Evolutionary conservation across 148 eudicot genomes (phyloP).

Genomic region (Spergularia bocconei): DNA sequence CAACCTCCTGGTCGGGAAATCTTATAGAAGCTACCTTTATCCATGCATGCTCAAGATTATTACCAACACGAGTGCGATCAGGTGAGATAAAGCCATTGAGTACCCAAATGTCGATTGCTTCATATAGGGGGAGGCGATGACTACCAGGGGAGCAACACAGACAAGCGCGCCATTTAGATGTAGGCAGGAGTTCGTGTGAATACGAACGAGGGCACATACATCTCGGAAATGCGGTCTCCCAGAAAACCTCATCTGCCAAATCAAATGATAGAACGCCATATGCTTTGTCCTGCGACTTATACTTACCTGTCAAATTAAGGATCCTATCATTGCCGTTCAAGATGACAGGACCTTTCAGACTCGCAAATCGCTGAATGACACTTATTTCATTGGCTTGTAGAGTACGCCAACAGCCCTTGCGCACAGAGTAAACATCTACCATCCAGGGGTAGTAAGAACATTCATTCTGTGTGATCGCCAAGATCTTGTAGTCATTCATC

Average conservation of each 20-base stretch:
- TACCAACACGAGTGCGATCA: background rate
- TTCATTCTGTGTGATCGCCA: background rate
- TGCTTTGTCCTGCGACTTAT: background rate
- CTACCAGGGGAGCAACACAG: background rate
- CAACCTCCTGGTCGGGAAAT: background rate
- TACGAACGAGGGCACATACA: background rate
- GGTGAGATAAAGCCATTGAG: background rate
- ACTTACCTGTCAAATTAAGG: background rate
- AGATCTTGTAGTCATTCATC: background rate
- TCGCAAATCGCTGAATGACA: background rate
- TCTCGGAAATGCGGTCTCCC: background rate
- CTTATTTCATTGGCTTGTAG: background rate
- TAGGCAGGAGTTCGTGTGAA: background rate
- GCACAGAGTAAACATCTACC: conserved; percentile 12
- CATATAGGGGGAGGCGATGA: background rate
- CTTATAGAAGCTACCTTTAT: background rate
- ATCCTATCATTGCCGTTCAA: conserved; percentile 11
- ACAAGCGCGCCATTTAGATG: conserved; percentile 2
- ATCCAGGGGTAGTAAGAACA: background rate
- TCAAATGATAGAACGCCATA: conserved; percentile 7
- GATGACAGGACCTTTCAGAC: background rate
- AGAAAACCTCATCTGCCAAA: conserved; percentile 1
- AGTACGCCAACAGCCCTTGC: conserved; percentile 4
- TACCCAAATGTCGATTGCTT: conserved; percentile 2
- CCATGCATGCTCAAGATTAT: background rate